Evolutionary conservation across 140 eudicot genomes (phyloP), one percentile per base, ranked within the genome.

Genomic region (Anethum foeniculum): DNA sequence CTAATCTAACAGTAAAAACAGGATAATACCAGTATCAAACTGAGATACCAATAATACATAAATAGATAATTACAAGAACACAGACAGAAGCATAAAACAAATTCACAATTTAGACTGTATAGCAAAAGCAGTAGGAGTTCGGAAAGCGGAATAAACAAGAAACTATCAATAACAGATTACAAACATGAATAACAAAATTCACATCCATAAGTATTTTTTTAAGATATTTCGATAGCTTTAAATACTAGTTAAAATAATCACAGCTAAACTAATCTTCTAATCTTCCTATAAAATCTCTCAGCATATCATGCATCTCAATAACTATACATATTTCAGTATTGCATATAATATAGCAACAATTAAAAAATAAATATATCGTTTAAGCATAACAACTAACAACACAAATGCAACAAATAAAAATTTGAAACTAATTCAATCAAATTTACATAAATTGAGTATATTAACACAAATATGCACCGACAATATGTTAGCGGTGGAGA

Each of bases 1-100:
- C 73, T 41, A 41, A 39, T 41, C 34, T 36, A 84, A 79, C 39
- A 30, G 27, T 34, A 64, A 72, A 62, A 54, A 81, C 69, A 62
- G 69, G 69, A 30, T 30, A 68, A 30, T 30, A 68, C 43, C n/a
- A 68, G 39, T 32, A 68, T 68, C 74, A 68, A 68, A 68, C 34
- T 25, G 36, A 25, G 69, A 25, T 6, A 72, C 77, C 34, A 72
- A 72, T 9, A 72, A 36, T 6, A 44, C 18, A 74, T 9, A n/a
- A 44, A 25, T 13, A 74, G 18, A 44, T 36, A 38, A 41, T 11
- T 21, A 74, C 54, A 44, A 44, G 78, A 74, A 44, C 78, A 74
- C 5, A 44, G 8, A 44, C 34, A 68, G 43, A 68, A 25, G 30
- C 36, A 62, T 27, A 25, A 60, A 68, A 15, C 43, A 68, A 30